Evolutionary conservation across 768 basidiomycete species (phyloP), one percentile per base, ranked within the genome.

Genomic region (Amanita exitialis): DNA sequence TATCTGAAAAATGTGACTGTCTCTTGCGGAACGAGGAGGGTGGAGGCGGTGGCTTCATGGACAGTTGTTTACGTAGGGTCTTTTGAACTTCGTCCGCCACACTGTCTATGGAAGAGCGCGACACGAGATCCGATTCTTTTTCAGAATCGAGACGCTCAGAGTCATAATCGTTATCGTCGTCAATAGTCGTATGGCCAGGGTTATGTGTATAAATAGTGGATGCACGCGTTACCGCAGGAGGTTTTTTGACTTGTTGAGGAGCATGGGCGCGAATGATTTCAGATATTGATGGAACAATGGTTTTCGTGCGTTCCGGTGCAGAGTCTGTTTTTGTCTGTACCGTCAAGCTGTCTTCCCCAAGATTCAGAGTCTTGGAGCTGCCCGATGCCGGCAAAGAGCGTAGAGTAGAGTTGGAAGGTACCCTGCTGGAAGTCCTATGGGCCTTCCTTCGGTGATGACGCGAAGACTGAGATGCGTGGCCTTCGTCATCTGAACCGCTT

Each of bases 31-130:
- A 75, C 12, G 71, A 69, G 20, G 77, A 70, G 25, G 71, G 66
- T 35, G 66, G 62, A 32, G 65, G 59, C 47, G 71, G 54, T 44
- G 71, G 63, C 59, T 70, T 67, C 60, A 66, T 54, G 58, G 70
- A 55, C 58, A 61, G 68, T 62, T 88, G 82, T 44, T 75, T 78
- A 54, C 77, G 79, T 55, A 89, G 68, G 8, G 86, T 90, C 51
- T 69, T 78, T 52, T 74, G 77, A 28, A 89, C 80, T 71, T 93
- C 90, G 58, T 88, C 82, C 18, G 89, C 86, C 23, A 93, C 82
- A 53, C 88, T 90, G 64, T 93, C 90, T 55, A 90, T 78, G 15
- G 89, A 91, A 18, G 90, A 91, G n/a, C 86, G 79, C 36, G 84
- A 82, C 45, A 87, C 56, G 43, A 83, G 59, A 41, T 86, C 85